Conservation (phyloP, 2,329 filamentous ascomycete genomes). For the Paecilomyces sp. region DNA sequence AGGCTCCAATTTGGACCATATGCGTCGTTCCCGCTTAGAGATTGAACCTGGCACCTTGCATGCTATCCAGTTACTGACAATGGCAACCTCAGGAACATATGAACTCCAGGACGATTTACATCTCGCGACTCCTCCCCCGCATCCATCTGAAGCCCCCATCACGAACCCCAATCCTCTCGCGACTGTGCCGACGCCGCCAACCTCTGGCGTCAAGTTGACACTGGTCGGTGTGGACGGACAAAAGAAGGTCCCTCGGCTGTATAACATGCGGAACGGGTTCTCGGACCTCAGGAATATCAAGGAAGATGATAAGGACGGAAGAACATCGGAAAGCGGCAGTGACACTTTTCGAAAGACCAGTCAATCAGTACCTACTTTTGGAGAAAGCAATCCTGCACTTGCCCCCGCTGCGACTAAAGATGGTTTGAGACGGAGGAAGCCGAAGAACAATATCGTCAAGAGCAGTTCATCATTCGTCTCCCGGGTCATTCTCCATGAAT, state of each 20-base stretch:
- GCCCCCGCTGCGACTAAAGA: slow-evolving; percentile 58
- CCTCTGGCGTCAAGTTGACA: slow-evolving; percentile 75
- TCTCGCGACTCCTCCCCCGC: slow-evolving; percentile 87
- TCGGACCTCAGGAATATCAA: slow-evolving; percentile 43
- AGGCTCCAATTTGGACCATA: slow-evolving; percentile 1
- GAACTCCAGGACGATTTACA: slow-evolving; percentile 83
- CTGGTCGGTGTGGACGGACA: slow-evolving; percentile 64
- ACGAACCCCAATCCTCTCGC: slow-evolving; percentile 86
- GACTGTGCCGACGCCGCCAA: slow-evolving; percentile 76
- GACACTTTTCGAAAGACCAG: slow-evolving; percentile 40
- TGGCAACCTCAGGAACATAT: slow-evolving; percentile 63
- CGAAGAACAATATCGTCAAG: slow-evolving; percentile 97
- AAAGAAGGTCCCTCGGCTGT: slow-evolving; percentile 37
- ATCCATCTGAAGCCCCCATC: slow-evolving; percentile 85
- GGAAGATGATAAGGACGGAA: slow-evolving; percentile 55
- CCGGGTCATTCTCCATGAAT: slow-evolving; percentile 86
- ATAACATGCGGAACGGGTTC: slow-evolving; percentile 47
- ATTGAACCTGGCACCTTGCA: not conserved
- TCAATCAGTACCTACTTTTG: slow-evolving; percentile 60
- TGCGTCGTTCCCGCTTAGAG: not conserved
- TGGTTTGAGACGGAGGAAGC: slow-evolving; percentile 70
- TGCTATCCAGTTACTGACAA: slow-evolving; percentile 6
- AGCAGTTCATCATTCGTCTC: slow-evolving; percentile 98
- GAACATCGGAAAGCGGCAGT: slow-evolving; percentile 55
- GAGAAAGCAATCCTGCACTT: slow-evolving; percentile 75